Conservation (phyloP, 1,284 basidiomycete species). For the Trametes sp. region DNA sequence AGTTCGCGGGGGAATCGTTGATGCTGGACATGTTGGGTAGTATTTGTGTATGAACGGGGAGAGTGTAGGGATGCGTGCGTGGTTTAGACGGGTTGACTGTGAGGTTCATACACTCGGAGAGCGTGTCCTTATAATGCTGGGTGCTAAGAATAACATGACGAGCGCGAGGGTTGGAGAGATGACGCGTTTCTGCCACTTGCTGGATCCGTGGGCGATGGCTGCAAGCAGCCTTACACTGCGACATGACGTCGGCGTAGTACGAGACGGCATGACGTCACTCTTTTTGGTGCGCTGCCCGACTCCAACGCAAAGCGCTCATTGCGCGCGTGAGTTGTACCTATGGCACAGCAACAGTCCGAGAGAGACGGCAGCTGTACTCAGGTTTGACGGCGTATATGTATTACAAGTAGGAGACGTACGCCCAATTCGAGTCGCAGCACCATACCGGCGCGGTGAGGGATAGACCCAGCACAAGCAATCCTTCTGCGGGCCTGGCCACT, state of each 20-base stretch:
- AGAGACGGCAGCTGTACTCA: too few relatives aligned
- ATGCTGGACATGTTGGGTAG: conserved; percentile 15
- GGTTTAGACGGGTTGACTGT: neutral
- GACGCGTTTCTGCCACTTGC: conserved; percentile 10
- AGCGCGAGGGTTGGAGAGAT: conserved; percentile 21
- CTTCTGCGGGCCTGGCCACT: neutral
- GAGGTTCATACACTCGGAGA: too few relatives aligned
- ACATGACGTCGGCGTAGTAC: conserved; percentile 24
- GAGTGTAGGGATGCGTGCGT: neutral
- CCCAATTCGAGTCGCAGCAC: too few relatives aligned
- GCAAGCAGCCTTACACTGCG: neutral
- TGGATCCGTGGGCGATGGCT: too few relatives aligned
- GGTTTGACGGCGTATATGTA: too few relatives aligned
- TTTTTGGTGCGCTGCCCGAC: too few relatives aligned
- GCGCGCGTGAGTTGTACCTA: too few relatives aligned
- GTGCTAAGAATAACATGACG: neutral
- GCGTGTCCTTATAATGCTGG: conserved; percentile 1
- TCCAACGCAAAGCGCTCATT: too few relatives aligned
- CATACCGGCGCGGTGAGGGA: neutral
- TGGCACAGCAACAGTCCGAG: too few relatives aligned
- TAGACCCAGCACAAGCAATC: neutral
- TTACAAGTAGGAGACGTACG: too few relatives aligned
- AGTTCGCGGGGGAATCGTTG: conserved; percentile 17
- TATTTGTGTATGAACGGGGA: neutral
- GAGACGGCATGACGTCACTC: conserved; percentile 11